These are phyloP conservation scores for Camellia granthamiana DNA, from an alignment of 148 eudicot species.

Conservation along the genomic window DNA sequence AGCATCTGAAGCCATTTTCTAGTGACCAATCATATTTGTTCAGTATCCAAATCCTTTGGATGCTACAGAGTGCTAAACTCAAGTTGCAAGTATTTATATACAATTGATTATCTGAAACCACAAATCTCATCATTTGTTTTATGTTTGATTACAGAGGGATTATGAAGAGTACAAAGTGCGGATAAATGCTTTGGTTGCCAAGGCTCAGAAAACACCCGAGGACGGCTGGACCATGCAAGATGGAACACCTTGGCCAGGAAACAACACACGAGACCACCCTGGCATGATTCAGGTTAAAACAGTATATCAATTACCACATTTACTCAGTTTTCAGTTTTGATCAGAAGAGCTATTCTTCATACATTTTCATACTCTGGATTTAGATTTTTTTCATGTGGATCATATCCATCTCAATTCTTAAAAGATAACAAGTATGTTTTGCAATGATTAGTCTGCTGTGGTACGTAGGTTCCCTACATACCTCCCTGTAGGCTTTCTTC, in stretches of 20 bases:
- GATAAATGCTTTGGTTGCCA: conserved; percentile 86
- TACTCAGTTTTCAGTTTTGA: background rate
- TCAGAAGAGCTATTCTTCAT: background rate
- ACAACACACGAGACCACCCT: conserved; percentile 93
- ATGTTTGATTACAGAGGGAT: conserved; percentile 54
- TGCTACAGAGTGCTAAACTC: background rate
- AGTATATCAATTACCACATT: background rate
- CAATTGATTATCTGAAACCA: background rate
- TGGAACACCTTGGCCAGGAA: conserved; percentile 99
- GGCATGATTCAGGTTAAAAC: conserved; percentile 95
- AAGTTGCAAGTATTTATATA: background rate
- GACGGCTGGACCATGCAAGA: conserved; percentile 99
- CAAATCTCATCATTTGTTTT: conserved; percentile 15
- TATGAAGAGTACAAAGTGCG: conserved; percentile 96
- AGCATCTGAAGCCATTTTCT: background rate
- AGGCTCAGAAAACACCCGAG: conserved; percentile 97
- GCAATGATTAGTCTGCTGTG: background rate
- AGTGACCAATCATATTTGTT: background rate
- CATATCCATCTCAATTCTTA: background rate
- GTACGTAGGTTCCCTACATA: background rate
- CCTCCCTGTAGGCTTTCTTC: background rate
- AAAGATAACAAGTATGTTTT: background rate
- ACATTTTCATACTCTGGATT: background rate
- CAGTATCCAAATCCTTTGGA: background rate
- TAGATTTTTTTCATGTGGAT: background rate